Percentiles rank a stretch among this genome's conserved stretches.
These are phyloP conservation scores for Camelina neglecta DNA, from an alignment of 345 rosid genomes.

Conservation along the genomic window DNA sequence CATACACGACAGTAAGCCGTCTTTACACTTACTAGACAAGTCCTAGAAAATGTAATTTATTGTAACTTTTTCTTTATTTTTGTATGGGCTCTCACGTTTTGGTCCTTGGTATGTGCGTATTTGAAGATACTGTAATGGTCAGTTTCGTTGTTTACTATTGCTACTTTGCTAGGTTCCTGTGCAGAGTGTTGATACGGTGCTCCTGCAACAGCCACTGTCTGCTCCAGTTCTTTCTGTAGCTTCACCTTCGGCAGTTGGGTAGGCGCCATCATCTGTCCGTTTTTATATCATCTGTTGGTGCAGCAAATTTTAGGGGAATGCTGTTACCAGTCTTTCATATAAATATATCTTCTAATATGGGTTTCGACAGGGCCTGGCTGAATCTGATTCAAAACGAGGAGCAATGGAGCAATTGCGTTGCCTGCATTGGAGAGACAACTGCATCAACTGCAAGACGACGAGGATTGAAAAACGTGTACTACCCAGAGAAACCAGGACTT, in stretches of 20 bases:
- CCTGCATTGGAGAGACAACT: conserved; percentile 97
- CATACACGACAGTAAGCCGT: conserved; percentile 87
- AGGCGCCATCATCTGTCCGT: background rate
- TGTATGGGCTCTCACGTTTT: background rate
- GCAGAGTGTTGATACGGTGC: conserved; percentile 61
- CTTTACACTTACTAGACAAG: background rate
- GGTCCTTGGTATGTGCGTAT: background rate
- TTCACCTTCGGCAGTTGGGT: conserved; percentile 91
- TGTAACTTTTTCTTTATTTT: background rate
- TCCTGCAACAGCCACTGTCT: conserved; percentile 68
- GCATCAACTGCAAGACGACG: conserved; percentile 78
- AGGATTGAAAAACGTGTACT: conserved; percentile 74
- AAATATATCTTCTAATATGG: background rate
- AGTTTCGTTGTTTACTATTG: conserved; percentile 29
- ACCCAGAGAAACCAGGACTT: conserved; percentile 79
- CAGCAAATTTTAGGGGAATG: background rate
- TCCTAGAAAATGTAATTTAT: background rate
- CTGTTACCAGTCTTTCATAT: background rate
- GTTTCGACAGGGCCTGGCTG: conserved; percentile 74
- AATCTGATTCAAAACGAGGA: conserved; percentile 60
- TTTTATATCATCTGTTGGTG: background rate
- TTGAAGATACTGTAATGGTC: conserved; percentile 6
- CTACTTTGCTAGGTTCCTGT: conserved; percentile 62
- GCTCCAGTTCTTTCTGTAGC: conserved; percentile 86
- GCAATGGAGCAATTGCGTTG: conserved; percentile 68